Conservation (phyloP, 495 filamentous ascomycete genomes). For the Podospora conica region DNA sequence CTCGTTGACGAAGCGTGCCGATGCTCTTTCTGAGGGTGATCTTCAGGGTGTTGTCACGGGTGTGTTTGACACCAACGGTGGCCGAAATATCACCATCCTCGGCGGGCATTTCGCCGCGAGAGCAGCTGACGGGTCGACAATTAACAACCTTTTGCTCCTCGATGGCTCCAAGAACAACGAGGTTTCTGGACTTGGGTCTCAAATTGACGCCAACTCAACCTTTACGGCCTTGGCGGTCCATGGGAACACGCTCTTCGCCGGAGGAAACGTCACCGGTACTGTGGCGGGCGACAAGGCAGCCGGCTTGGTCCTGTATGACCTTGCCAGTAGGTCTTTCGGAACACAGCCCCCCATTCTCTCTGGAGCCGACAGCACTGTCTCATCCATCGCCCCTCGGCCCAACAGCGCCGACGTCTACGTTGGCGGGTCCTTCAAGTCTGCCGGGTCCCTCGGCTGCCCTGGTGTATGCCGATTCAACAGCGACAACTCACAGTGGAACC, state of each 20-base stretch:
- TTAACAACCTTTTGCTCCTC: constrained; percentile 76
- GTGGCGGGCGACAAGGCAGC: constrained; percentile 55
- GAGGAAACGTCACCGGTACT: constrained; percentile 69
- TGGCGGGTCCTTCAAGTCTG: constrained; percentile 71
- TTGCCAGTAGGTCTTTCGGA: constrained; percentile 53
- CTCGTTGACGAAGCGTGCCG: constrained; percentile 52
- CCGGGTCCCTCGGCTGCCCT: constrained; percentile 76
- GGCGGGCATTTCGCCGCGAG: constrained; percentile 80
- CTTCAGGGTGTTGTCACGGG: constrained; percentile 66
- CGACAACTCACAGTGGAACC: constrained; percentile 63
- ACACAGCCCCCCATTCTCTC: constrained; percentile 65
- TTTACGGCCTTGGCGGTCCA: constrained; percentile 65
- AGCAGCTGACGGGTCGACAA: constrained; percentile 58
- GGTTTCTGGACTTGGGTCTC: constrained; percentile 65
- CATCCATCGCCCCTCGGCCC: constrained; percentile 63
- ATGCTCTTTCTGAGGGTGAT: constrained; percentile 31
- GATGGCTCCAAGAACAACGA: constrained; percentile 48
- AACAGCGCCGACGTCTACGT: constrained; percentile 71
- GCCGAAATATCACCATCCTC: constrained; percentile 75
- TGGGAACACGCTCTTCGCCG: constrained; percentile 68
- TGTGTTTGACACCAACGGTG: constrained; percentile 61
- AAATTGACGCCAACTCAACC: constrained; percentile 63
- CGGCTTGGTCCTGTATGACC: constrained; percentile 76
- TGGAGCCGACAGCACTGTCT: constrained; percentile 63
- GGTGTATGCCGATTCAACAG: constrained; percentile 75